Base-by-base conservation (phyloP, 331 rosid species). In the Rhamnella rubrinervis region DNA sequence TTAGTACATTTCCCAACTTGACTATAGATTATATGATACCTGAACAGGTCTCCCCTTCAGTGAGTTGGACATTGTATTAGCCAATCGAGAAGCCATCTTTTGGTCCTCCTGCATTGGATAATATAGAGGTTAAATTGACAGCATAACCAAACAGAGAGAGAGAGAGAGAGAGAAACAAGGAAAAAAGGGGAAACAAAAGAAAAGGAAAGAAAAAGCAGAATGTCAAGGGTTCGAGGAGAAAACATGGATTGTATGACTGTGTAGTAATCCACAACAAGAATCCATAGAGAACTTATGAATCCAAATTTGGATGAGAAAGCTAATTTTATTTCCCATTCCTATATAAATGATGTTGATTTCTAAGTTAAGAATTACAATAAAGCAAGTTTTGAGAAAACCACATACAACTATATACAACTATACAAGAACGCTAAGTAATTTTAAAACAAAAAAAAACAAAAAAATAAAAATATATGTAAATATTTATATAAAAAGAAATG, bases 31-130 rank as follows among this genome's bases (percentile, higher is more conserved):
- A 85, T 64, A 77, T n/a, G 55, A 66, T 87, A 91, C 99, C 99
- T 87, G 96, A 84, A 87, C 96, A 15, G 99, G 99, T 85, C 97
- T 87, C 63, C 97, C 99, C 93, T 95, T 95, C 67, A 95, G 79
- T n/a, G 97, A 86, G 89, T 83, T 91, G 80, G 77, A 89, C 85
- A 91, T 91, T 17, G 96, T 87, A 65, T 74, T 87, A 59, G 93
- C 87, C 88, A 95, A 82, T 19, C 89, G 85, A 85, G 87, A 80
- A 38, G 97, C 97, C 86, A 82, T 85, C 65, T 67, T 87, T 77
- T 87, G 96, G 89, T 95, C 99, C 71, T 95, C 99, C 99, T 95
- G 77, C 73, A 79, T 55, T 74, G 65, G 40, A 61, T 47, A 68
- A 72, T 53, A 78, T 40, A 53, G 68, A 78, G 18, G 40, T 69